These are phyloP conservation scores for Esteya vermicola DNA, from an alignment of 2,329 filamentous ascomycete genomes.

Conservation along the genomic window DNA sequence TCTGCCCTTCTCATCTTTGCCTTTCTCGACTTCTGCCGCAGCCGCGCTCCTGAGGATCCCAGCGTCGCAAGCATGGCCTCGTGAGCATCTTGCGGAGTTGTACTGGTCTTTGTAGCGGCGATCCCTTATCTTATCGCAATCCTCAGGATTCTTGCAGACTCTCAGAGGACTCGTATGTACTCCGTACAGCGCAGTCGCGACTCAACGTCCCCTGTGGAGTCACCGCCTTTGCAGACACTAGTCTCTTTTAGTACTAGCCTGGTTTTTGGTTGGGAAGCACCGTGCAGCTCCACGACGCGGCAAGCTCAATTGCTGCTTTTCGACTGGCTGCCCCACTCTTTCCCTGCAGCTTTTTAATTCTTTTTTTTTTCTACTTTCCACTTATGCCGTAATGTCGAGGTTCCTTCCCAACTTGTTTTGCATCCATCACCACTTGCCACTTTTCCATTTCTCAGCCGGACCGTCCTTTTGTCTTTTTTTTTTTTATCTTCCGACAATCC, in stretches of 20 bases:
- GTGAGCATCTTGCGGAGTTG: no score
- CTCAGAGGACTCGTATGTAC: background rate
- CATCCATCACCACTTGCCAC: slow-evolving; percentile 1
- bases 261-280: slow-evolving; percentile 4
- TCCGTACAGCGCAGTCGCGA: slow-evolving; percentile 1
- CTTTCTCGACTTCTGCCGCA: no score
- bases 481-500: background rate
- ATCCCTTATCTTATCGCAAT: slow-evolving; percentile 9
- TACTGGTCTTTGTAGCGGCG: background rate
- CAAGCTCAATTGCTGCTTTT: slow-evolving; percentile 2
- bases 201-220: slow-evolving; percentile 7
- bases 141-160: background rate
- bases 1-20: no score
- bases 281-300: background rate
- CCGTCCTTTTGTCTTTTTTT: background rate
- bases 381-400: background rate
- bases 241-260: background rate
- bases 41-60: no score
- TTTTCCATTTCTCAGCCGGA: no score
- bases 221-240: background rate
- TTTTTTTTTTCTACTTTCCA: background rate
- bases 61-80: no score
- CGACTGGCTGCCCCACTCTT: background rate
- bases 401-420: slow-evolving; percentile 1
- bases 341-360: background rate